Evolutionary conservation across 2,329 filamentous ascomycete genomes (phyloP), one percentile per base, ranked within the genome.

Genomic region (Alternaria triticimaculans): DNA sequence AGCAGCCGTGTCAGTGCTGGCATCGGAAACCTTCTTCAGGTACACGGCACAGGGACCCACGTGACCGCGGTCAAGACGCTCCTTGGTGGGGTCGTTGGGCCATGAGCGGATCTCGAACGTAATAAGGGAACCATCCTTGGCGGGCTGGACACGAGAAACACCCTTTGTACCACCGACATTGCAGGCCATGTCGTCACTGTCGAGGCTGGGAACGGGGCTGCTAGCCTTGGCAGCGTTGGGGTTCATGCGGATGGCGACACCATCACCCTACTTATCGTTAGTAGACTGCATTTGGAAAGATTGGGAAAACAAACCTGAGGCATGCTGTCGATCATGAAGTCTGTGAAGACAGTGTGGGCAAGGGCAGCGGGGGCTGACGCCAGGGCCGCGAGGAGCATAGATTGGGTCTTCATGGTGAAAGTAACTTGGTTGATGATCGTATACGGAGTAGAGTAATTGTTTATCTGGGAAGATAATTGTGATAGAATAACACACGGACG

Each of bases 31-130:
- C 72, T 88, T 87, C 82, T 93, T 93, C 81, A 92, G 83, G 79
- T 93, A 94, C 23, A 93, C 86, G 26, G 90, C 86, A 73, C 90
- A 92, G 53, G 91, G 90, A 0, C 91, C 91, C 76, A 87, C 85
- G 79, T 90, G 89, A 33, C 84, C 86, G 12, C 75, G 72, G 74
- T 90, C 90, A 62, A 93, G 85, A 61, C 84, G 80, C 21, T 87
- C 86, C 4, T 86, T 83, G 33, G 83, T 74, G 25, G 83, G 79
- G 48, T 84, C 85, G 74, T 89, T 84, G 49, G 90, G 84, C 79
- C 84, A 89, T 60, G 84, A 80, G 62, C 89, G 88, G 82, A 88
- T 92, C 74, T 91, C 85, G 72, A 93, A 91, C 14, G 87, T 89
- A 60, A 92, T 80, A 20, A 84, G 86, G 26, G 86, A 82, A 51